Percentiles rank a stretch among this genome's conserved stretches.
Evolutionary conservation across 1,284 basidiomycete species (phyloP).

Genomic region (Sanghuangporus sanghuang): DNA sequence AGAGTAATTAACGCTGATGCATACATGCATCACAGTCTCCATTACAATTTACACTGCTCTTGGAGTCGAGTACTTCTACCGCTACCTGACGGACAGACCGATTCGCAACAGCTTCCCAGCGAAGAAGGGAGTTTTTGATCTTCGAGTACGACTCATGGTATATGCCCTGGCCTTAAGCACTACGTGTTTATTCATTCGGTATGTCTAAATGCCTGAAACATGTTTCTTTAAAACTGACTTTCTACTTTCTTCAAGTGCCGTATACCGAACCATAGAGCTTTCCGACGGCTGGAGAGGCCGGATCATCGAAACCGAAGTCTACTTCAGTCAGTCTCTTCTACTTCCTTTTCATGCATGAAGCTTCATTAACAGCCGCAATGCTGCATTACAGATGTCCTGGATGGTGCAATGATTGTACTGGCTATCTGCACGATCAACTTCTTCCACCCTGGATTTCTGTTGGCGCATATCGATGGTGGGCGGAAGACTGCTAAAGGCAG

Average conservation of each 20-base stretch:
- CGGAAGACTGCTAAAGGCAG: background rate
- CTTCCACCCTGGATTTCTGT: constrained; percentile 23
- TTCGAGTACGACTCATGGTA: constrained; percentile 25
- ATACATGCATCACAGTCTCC: constrained; percentile 25
- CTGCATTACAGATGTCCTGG: constrained; percentile 26
- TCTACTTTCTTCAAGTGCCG: constrained; percentile 23
- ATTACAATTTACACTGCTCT: constrained; percentile 32
- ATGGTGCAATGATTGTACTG: constrained; percentile 29
- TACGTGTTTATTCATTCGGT: constrained; percentile 35
- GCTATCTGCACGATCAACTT: constrained; percentile 27
- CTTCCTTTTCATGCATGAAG: background rate
- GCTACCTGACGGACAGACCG: constrained; percentile 30
- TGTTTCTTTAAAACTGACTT: background rate
- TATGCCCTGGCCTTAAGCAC: constrained; percentile 30
- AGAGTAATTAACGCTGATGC: constrained; percentile 9
- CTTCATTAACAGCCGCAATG: background rate
- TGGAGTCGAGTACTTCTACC: constrained; percentile 33
- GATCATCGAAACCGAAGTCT: constrained; percentile 32
- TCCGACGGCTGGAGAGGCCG: constrained; percentile 32
- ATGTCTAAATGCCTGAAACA: constrained; percentile 6
- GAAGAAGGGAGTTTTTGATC: constrained; percentile 18
- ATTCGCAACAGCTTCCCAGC: constrained; percentile 17
- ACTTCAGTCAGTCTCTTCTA: constrained; percentile 31
- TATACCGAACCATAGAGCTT: constrained; percentile 37
- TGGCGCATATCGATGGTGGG: background rate